Conservation (phyloP, 192 early-diverging fungal genomes). For the Dissophora ornata region DNA sequence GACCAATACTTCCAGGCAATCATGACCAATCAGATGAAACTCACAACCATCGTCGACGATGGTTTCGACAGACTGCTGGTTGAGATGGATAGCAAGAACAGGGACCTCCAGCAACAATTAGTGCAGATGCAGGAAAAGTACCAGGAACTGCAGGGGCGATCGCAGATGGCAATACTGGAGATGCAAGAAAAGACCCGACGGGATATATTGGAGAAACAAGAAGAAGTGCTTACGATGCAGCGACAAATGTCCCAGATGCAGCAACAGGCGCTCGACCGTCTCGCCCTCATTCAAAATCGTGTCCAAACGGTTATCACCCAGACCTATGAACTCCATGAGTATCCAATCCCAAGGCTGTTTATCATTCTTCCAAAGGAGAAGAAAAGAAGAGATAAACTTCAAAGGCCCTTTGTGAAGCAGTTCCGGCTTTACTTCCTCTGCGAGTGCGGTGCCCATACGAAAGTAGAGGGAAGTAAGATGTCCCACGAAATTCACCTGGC, state of each 20-base stretch:
- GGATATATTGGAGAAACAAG: too few species aligned
- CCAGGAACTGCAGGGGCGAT: too few species aligned
- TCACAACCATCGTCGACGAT: too few species aligned
- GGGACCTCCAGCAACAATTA: too few species aligned
- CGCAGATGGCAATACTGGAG: too few species aligned
- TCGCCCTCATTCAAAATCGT: not conserved
- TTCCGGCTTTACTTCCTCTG: conserved; percentile 12
- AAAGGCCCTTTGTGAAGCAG: not conserved
- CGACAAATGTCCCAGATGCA: not conserved
- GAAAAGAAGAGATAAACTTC: not conserved
- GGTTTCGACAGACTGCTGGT: too few species aligned
- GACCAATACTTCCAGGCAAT: too few species aligned
- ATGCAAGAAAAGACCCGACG: too few species aligned
- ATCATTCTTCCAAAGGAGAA: conserved; percentile 7
- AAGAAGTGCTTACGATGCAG: too few species aligned
- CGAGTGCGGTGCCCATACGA: conserved; percentile 8
- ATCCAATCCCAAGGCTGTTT: conserved; percentile 3
- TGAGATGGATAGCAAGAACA: too few species aligned
- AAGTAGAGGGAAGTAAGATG: not conserved
- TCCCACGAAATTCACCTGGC: not conserved
- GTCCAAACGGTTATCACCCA: not conserved
- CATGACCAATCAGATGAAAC: too few species aligned
- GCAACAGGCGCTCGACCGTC: conserved; percentile 1
- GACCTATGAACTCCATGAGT: conserved; percentile 6
- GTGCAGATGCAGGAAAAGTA: too few species aligned